Evolutionary conservation across 2,329 filamentous ascomycete genomes (phyloP).

Genomic region (Ophiostoma angusticollis): DNA sequence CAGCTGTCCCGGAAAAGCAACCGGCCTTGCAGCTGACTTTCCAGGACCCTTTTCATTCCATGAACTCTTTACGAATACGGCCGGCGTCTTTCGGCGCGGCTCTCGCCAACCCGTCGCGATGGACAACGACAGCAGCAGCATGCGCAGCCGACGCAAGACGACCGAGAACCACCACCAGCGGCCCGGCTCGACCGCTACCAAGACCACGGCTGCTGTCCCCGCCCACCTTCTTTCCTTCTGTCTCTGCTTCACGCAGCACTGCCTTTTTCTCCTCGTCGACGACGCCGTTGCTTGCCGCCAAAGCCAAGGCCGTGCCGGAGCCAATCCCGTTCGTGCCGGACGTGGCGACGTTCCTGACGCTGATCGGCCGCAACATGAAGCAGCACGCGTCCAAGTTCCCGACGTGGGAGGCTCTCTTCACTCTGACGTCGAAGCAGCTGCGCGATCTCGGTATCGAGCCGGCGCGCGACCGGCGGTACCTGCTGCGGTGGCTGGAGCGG

Average conservation of each 20-base stretch:
- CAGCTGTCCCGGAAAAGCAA: no score
- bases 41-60: no score
- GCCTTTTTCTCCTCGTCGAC: not conserved
- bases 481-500: conserved; percentile 76
- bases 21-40: no score
- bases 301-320: conserved; percentile 37
- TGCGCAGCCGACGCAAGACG: not conserved
- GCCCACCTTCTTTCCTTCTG: conserved; percentile 1
- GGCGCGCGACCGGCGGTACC: conserved; percentile 66
- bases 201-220: no score
- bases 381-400: conserved; percentile 78
- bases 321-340: conserved; percentile 82
- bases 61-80: conserved; percentile 20
- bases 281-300: no score
- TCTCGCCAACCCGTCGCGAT: conserved; percentile 12
- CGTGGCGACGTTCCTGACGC: conserved; percentile 68
- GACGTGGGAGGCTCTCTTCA: conserved; percentile 84
- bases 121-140: conserved; percentile 4
- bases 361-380: conserved; percentile 79
- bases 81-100: conserved; percentile 17
- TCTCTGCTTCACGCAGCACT: not conserved
- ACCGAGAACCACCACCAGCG: no score
- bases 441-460: conserved; percentile 78
- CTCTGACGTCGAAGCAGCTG: conserved; percentile 62
- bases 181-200: no score